Evolutionary conservation across 805 yeast genomes (phyloP).

Genomic region (Priceomyces castillae): DNA sequence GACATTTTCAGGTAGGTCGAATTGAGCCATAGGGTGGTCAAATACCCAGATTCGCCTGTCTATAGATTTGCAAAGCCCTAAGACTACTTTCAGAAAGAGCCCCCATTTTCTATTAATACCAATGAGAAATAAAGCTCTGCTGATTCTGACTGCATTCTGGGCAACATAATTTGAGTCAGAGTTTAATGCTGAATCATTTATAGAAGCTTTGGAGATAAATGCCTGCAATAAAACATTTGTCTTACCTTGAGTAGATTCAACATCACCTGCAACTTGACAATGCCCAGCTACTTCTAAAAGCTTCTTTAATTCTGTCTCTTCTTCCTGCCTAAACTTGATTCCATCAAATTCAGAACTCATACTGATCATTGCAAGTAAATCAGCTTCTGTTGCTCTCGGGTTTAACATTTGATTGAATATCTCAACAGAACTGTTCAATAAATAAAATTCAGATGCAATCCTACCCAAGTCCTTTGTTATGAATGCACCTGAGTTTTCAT

Average conservation of each 20-base stretch:
- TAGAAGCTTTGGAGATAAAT: conserved; percentile 69
- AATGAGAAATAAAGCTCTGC: conserved; percentile 84
- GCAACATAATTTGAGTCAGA: conserved; percentile 94
- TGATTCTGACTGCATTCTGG: conserved; percentile 89
- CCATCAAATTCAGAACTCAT: conserved; percentile 94
- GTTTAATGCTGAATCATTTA: conserved; percentile 75
- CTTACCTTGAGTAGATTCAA: conserved; percentile 77
- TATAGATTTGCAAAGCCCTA: conserved; percentile 81
- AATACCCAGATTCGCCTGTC: conserved; percentile 85
- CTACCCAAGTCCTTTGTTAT: conserved; percentile 88
- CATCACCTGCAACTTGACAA: conserved; percentile 79
- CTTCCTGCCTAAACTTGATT: conserved; percentile 86
- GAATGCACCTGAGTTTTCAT: conserved; percentile 77
- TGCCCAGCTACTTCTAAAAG: conserved; percentile 60
- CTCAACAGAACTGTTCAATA: conserved; percentile 81
- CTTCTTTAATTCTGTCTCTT: conserved; percentile 64
- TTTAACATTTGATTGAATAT: conserved; percentile 81
- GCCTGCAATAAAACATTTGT: conserved; percentile 87
- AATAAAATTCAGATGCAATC: conserved; percentile 89
- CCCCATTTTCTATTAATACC: conserved; percentile 95
- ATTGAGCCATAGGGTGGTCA: conserved; percentile 86
- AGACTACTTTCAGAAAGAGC: conserved; percentile 63
- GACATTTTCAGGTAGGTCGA: conserved; percentile 71
- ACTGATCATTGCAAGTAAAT: conserved; percentile 80
- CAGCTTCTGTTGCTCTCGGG: conserved; percentile 89